These are phyloP conservation scores for Sclerotinia glacialis DNA, from an alignment of 2,329 filamentous ascomycete genomes.

Conservation along the genomic window DNA sequence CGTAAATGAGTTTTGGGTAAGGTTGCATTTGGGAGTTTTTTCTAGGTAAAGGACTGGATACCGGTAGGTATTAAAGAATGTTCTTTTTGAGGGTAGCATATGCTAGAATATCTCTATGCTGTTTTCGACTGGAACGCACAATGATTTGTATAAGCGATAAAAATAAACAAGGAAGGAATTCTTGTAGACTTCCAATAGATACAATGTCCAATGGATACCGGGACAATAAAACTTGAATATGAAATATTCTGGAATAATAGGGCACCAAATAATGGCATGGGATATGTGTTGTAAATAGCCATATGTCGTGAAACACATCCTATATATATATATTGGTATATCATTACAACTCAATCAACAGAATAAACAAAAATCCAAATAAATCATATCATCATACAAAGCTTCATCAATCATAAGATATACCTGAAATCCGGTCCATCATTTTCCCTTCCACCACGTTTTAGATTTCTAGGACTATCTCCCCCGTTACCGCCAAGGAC, in stretches of 20 bases:
- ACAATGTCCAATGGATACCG: too few species aligned
- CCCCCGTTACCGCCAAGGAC: conserved; percentile 13
- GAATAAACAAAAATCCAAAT: not conserved
- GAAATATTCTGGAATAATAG: too few species aligned
- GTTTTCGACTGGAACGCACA: too few species aligned
- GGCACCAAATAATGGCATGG: too few species aligned
- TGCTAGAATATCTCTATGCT: too few species aligned
- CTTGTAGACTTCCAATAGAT: too few species aligned
- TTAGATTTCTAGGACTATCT: not conserved
- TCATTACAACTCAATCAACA: not conserved
- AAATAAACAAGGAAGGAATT: too few species aligned
- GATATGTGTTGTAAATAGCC: too few species aligned
- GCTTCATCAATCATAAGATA: conserved; percentile 5
- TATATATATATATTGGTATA: too few species aligned
- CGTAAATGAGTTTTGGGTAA: not conserved
- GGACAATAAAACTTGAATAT: too few species aligned
- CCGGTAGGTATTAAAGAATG: not conserved
- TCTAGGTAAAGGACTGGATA: not conserved
- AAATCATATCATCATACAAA: not conserved
- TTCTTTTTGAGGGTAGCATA: not conserved
- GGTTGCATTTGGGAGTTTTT: not conserved
- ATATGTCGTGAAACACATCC: too few species aligned
- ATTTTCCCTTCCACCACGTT: not conserved
- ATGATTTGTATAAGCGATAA: too few species aligned
- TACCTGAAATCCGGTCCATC: conserved; percentile 16